Conservation (phyloP, 352 stramenopile species). For the Phytopythium oedochilum region DNA sequence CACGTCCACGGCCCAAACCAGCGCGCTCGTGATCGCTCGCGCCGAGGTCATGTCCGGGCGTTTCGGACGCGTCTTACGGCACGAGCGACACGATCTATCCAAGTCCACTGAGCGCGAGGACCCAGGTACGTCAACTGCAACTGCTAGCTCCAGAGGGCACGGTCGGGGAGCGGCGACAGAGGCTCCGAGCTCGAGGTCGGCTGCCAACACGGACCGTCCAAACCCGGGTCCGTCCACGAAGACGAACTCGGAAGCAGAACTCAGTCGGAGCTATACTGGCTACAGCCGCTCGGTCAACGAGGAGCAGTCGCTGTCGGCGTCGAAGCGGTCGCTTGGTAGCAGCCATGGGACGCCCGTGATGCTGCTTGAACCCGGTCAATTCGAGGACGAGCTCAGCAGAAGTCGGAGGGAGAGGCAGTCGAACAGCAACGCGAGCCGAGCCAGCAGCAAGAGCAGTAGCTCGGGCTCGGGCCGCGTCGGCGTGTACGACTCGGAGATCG, state of each 20-base stretch:
- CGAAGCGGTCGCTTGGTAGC: neutral
- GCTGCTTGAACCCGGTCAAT: constrained; percentile 17
- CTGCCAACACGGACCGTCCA: neutral
- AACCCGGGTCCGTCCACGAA: neutral
- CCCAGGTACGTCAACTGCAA: neutral
- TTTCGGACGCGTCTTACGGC: constrained; percentile 15
- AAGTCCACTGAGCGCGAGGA: neutral
- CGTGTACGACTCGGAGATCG: constrained; percentile 15
- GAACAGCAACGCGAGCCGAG: constrained; percentile 17
- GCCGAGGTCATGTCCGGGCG: constrained; percentile 29
- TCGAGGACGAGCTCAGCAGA: constrained; percentile 2
- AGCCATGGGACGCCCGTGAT: constrained; percentile 8
- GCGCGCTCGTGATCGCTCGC: constrained; percentile 40
- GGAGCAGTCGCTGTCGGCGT: neutral
- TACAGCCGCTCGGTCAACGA: neutral
- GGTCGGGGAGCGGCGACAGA: neutral
- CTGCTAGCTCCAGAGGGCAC: neutral
- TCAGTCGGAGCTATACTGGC: neutral
- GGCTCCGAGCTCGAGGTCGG: neutral
- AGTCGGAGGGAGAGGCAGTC: constrained; percentile 24
- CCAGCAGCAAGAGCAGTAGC: constrained; percentile 13
- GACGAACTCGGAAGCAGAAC: neutral
- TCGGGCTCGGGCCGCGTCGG: neutral
- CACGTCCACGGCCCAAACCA: constrained; percentile 20
- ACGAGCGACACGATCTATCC: neutral